These are phyloP conservation scores for Oryza brachyantha DNA, from an alignment of 176 grass and related monocot genomes.

Conservation along the genomic window DNA sequence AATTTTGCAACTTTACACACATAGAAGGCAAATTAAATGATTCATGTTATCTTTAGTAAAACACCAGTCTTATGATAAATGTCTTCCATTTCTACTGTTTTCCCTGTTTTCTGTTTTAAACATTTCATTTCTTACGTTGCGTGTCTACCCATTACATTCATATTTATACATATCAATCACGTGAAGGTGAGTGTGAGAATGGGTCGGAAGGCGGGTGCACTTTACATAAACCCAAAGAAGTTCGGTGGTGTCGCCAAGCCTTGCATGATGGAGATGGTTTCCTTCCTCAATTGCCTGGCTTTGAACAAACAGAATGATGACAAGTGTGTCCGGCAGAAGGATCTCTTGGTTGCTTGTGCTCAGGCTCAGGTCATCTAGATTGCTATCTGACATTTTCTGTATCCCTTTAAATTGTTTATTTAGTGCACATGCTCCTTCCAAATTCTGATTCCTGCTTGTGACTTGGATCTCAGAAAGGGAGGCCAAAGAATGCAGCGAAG, in stretches of 20 bases:
- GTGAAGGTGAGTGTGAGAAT: conserved; percentile 39
- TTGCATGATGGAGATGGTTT: conserved; percentile 77
- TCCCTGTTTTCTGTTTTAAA: background rate
- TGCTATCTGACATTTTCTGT: conserved; percentile 6
- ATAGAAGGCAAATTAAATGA: background rate
- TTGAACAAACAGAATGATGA: conserved; percentile 84
- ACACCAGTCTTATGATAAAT: background rate
- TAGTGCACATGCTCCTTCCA: background rate
- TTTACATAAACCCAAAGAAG: conserved; percentile 96
- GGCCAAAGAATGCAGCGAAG: conserved; percentile 57
- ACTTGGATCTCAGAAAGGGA: conserved; percentile 51
- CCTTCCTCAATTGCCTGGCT: conserved; percentile 82
- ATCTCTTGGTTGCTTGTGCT: conserved; percentile 58
- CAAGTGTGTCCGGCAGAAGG: conserved; percentile 66
- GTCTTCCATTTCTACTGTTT: background rate
- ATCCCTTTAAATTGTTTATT: background rate
- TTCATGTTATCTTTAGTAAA: background rate
- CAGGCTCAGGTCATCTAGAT: conserved; percentile 51
- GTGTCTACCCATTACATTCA: background rate
- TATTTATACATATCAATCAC: background rate
- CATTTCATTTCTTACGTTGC: background rate
- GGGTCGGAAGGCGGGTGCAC: conserved; percentile 73
- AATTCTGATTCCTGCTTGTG: conserved; percentile 4
- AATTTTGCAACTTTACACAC: background rate
- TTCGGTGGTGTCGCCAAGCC: conserved; percentile 56